Conservation (phyloP, 768 basidiomycete genomes). For the Suillus fuscotomentosus region DNA sequence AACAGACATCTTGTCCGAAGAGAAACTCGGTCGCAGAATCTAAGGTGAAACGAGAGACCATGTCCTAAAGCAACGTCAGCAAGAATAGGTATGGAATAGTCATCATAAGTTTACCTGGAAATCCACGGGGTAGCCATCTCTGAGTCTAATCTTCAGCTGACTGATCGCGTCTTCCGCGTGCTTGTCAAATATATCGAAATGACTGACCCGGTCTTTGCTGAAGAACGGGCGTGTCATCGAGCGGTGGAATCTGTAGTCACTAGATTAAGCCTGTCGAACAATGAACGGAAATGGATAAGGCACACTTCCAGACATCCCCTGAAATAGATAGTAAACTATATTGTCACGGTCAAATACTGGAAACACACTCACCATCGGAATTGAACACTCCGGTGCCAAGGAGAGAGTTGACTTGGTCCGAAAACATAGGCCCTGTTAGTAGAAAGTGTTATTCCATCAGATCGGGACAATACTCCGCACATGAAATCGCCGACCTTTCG, state of each 20-base stretch:
- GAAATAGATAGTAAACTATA: background rate
- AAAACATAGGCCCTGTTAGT: conserved; percentile 21
- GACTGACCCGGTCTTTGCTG: conserved; percentile 35
- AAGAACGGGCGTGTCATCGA: conserved; percentile 44
- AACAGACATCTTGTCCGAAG: conserved; percentile 42
- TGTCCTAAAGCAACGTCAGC: conserved; percentile 24
- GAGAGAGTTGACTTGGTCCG: conserved; percentile 25
- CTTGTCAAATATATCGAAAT: conserved; percentile 40
- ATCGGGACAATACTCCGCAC: background rate
- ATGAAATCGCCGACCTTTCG: conserved; percentile 31
- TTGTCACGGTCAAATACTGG: background rate
- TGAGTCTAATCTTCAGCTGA: conserved; percentile 31
- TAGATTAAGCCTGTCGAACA: background rate
- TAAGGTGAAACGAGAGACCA: conserved; percentile 47
- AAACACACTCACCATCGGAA: conserved; percentile 31
- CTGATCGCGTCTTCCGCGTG: conserved; percentile 32
- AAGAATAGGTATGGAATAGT: conserved; percentile 4
- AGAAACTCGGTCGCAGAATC: conserved; percentile 60
- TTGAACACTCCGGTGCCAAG: conserved; percentile 41
- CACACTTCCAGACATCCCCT: conserved; percentile 41
- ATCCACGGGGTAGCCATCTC: conserved; percentile 39
- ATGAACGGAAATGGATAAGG: background rate
- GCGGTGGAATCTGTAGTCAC: conserved; percentile 36
- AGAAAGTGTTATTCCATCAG: background rate
- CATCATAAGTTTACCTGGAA: conserved; percentile 31